phyloP scores from a whole-genome alignment of 495 filamentous ascomycete genomes.

The Jackrogersella multiformis region DNA sequence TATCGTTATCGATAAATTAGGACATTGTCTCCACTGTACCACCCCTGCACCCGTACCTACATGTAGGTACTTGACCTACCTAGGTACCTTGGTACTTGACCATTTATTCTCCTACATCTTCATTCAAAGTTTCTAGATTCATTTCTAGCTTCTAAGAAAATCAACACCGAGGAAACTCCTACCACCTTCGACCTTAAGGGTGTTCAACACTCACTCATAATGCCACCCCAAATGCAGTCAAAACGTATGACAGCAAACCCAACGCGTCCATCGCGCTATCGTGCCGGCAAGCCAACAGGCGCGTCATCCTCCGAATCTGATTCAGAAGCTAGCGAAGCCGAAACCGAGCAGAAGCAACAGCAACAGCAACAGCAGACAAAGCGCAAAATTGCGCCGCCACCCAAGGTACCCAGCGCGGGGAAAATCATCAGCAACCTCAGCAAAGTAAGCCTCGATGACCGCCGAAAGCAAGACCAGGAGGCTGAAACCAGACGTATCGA shows the following conservation, averaged over 20 bases:
- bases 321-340: constrained; percentile 65
- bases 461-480: constrained; percentile 46
- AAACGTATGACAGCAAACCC: constrained; percentile 97
- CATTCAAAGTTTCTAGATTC: background rate
- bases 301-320: constrained; percentile 73
- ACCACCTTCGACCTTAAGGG: background rate
- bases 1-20: constrained; percentile 12
- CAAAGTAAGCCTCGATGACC: constrained; percentile 72
- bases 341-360: constrained; percentile 47
- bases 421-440: constrained; percentile 68
- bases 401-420: constrained; percentile 65
- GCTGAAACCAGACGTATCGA: constrained; percentile 54
- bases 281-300: constrained; percentile 81
- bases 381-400: constrained; percentile 61
- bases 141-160: background rate
- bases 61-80: too few relatives aligned
- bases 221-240: constrained; percentile 70
- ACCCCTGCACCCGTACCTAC: background rate
- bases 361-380: constrained; percentile 44
- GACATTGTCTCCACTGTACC: background rate
- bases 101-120: background rate
- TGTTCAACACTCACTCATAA: background rate
- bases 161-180: background rate
- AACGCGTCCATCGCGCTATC: constrained; percentile 79
- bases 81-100: background rate